Evolutionary conservation across 768 basidiomycete genomes (phyloP).

Genomic region (Mycena rebaudengoi): DNA sequence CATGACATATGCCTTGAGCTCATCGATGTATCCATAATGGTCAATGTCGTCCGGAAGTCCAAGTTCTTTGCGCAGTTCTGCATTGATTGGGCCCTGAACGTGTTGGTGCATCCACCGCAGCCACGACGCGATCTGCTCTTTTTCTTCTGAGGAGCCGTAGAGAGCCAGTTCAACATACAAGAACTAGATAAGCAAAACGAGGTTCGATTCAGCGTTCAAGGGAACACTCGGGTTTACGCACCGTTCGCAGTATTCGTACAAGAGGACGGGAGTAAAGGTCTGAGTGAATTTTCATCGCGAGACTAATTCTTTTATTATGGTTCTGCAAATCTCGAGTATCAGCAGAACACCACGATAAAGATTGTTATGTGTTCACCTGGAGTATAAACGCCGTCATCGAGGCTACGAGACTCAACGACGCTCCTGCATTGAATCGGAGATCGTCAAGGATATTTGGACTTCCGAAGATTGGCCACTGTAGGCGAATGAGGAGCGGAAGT

Average conservation of each 20-base stretch:
- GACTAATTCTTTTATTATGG: background rate
- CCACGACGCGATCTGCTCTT: conserved; percentile 6
- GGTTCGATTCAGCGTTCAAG: too few species aligned
- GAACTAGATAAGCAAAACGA: background rate
- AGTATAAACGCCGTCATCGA: too few species aligned
- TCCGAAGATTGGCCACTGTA: background rate
- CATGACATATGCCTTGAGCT: background rate
- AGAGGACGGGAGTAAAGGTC: background rate
- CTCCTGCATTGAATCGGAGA: background rate
- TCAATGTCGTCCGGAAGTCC: background rate
- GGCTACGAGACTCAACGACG: background rate
- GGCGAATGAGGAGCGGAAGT: background rate
- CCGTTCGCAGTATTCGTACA: background rate
- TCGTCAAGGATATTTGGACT: background rate
- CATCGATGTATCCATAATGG: background rate
- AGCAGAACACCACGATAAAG: too few species aligned
- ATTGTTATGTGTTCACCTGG: too few species aligned
- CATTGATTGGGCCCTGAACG: background rate
- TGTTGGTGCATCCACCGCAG: background rate
- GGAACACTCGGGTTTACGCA: background rate
- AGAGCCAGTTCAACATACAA: background rate
- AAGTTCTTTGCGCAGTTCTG: background rate
- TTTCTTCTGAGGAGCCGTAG: conserved; percentile 8
- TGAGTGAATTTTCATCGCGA: background rate
- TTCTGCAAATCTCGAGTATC: too few species aligned